phyloP scores from a whole-genome alignment of 2,329 filamentous ascomycete species.

The Phialocephala subalpina region DNA sequence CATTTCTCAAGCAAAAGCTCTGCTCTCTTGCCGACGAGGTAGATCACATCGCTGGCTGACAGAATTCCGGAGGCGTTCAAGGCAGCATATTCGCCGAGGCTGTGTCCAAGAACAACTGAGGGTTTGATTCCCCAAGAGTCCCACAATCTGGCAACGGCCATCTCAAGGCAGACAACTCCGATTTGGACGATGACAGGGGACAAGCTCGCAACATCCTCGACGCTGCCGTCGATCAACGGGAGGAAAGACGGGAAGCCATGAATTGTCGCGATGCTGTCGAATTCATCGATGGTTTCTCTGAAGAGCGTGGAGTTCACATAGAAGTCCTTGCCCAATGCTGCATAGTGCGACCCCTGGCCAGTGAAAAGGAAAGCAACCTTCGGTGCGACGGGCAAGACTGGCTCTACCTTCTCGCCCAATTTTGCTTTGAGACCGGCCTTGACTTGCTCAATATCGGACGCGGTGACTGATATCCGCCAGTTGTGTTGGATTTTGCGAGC shows the following conservation, averaged over 20 bases:
- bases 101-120: slow-evolving; percentile 65
- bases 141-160: slow-evolving; percentile 63
- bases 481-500: slow-evolving; percentile 65
- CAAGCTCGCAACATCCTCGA: slow-evolving; percentile 47
- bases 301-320: slow-evolving; percentile 47
- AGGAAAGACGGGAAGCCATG: slow-evolving; percentile 37
- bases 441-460: slow-evolving; percentile 51
- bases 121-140: slow-evolving; percentile 61
- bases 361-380: slow-evolving; percentile 42
- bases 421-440: slow-evolving; percentile 58
- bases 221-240: slow-evolving; percentile 54
- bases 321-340: slow-evolving; percentile 32
- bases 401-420: slow-evolving; percentile 49
- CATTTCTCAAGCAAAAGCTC: slow-evolving; percentile 71
- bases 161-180: slow-evolving; percentile 60
- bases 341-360: slow-evolving; percentile 48
- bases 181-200: slow-evolving; percentile 62
- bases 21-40: slow-evolving; percentile 73
- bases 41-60: slow-evolving; percentile 74
- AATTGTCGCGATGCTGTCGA: slow-evolving; percentile 29
- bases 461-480: slow-evolving; percentile 60
- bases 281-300: slow-evolving; percentile 29
- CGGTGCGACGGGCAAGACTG: slow-evolving; percentile 37
- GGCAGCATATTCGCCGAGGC: slow-evolving; percentile 77
- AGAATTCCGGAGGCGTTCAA: slow-evolving; percentile 76